These are phyloP conservation scores for Ottelia alismoides DNA, from an alignment of 106 monocot species.

Conservation along the genomic window DNA sequence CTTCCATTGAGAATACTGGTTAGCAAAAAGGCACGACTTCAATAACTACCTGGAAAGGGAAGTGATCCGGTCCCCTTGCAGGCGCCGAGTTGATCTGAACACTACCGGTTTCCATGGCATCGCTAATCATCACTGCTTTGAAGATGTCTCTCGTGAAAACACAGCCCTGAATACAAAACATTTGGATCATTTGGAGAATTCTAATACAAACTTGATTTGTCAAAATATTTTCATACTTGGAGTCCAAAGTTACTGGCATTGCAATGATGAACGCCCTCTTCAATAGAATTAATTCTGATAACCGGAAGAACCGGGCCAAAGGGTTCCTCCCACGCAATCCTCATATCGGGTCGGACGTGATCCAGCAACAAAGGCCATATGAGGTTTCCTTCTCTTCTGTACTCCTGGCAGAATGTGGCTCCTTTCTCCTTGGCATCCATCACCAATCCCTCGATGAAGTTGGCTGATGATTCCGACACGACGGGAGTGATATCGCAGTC, in stretches of 20 bases:
- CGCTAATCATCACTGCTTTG: constrained; percentile 94
- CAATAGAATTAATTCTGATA: constrained; percentile 71
- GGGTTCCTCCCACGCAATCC: constrained; percentile 98
- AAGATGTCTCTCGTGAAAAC: constrained; percentile 91
- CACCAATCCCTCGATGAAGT: constrained; percentile 92
- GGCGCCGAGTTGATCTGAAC: constrained; percentile 99
- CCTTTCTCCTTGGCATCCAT: constrained; percentile 90
- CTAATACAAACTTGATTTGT: no score
- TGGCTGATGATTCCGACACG: constrained; percentile 91
- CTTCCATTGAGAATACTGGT: no score
- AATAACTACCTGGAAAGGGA: constrained; percentile 95
- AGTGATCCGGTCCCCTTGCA: constrained; percentile 94
- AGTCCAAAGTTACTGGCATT: constrained; percentile 98
- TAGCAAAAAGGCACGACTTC: no score
- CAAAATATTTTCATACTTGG: no score
- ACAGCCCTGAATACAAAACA: constrained; percentile 44
- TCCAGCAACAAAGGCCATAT: constrained; percentile 94
- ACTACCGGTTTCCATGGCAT: constrained; percentile 95
- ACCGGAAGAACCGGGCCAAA: constrained; percentile 91
- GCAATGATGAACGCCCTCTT: constrained; percentile 96
- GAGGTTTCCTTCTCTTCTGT: constrained; percentile 89
- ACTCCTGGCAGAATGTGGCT: constrained; percentile 95
- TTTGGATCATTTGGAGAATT: no score
- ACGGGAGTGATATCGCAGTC: constrained; percentile 97
- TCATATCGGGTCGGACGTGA: constrained; percentile 92